A percentile compares a stretch with the other conserved stretches of the same genome.
phyloP scores from a whole-genome alignment of 495 filamentous ascomycete species.

The Penicillium flavigenum region DNA sequence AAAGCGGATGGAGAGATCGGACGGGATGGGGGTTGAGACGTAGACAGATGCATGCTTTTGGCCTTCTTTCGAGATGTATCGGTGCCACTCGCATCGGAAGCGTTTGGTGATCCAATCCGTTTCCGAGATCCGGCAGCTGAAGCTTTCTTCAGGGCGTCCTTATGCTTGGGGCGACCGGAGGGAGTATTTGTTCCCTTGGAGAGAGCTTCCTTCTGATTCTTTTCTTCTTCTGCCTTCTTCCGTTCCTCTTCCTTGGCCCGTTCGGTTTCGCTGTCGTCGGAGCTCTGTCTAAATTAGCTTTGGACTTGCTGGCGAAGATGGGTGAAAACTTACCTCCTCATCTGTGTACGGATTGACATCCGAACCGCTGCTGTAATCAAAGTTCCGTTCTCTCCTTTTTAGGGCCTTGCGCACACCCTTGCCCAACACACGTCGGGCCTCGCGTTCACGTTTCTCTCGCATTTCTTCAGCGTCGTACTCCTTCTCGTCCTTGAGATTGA shows the following conservation, averaged over 20 bases:
- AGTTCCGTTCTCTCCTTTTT: conserved; percentile 79
- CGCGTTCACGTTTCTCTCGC: conserved; percentile 65
- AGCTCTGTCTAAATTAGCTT: conserved; percentile 31
- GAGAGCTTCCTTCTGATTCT: conserved; percentile 48
- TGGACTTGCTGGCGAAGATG: too few relatives aligned
- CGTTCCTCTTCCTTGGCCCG: conserved; percentile 66
- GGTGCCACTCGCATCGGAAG: conserved; percentile 86
- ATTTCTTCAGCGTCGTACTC: conserved; percentile 81
- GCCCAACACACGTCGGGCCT: conserved; percentile 64
- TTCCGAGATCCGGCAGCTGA: conserved; percentile 58
- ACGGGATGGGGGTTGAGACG: conserved; percentile 57
- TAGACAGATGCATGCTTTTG: conserved; percentile 63
- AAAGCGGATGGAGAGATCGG: conserved; percentile 49
- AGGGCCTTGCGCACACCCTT: conserved; percentile 77
- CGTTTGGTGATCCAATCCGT: conserved; percentile 79
- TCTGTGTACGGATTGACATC: conserved; percentile 74
- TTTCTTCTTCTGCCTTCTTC: conserved; percentile 65
- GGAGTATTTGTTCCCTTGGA: conserved; percentile 76
- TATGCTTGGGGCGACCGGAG: conserved; percentile 56
- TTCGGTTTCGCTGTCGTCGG: conserved; percentile 51
- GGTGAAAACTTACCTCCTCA: conserved; percentile 40
- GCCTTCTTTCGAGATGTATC: conserved; percentile 86
- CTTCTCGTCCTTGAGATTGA: conserved; percentile 78
- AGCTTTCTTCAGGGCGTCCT: conserved; percentile 57
- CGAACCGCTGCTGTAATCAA: conserved; percentile 74